A percentile compares a stretch with the other conserved stretches of the same genome.
Evolutionary conservation across 1,139 yeast genomes (phyloP).

Genomic region (Yamadazyma diospyri): DNA sequence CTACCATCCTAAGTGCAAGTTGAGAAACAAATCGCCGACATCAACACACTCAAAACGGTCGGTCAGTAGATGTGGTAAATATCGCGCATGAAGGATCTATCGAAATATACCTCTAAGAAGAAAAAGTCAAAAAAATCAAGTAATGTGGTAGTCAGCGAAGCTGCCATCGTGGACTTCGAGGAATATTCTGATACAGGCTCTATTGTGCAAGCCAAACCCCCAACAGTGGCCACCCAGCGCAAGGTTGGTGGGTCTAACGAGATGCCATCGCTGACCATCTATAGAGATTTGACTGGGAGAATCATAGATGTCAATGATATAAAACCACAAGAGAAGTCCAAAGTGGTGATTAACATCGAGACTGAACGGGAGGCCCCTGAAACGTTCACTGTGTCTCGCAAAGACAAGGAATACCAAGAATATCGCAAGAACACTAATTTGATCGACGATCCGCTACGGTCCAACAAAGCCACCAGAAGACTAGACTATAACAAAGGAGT

Average conservation of each 20-base stretch:
- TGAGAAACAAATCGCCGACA: no score
- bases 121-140: constrained; percentile 3
- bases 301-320: constrained; percentile 27
- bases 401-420: constrained; percentile 38
- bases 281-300: constrained; percentile 39
- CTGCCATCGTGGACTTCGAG: not conserved
- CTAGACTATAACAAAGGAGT: constrained; percentile 40
- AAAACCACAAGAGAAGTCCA: constrained; percentile 10
- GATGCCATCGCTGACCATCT: constrained; percentile 23
- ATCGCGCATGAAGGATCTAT: constrained; percentile 16
- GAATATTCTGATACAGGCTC: not conserved
- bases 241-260: not conserved
- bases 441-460: constrained; percentile 68
- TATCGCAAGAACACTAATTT: constrained; percentile 27
- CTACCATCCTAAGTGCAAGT: no score
- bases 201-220: not conserved
- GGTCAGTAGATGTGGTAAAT: constrained; percentile 1
- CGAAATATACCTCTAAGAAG: constrained; percentile 10
- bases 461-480: constrained; percentile 13
- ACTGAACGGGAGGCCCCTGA: constrained; percentile 13
- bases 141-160: constrained; percentile 1
- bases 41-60: no score
- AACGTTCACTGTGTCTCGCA: constrained; percentile 25
- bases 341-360: constrained; percentile 6
- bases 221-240: not conserved